Evolutionary conservation across 345 rosid species (phyloP).

Genomic region (Pugionium cornutum): DNA sequence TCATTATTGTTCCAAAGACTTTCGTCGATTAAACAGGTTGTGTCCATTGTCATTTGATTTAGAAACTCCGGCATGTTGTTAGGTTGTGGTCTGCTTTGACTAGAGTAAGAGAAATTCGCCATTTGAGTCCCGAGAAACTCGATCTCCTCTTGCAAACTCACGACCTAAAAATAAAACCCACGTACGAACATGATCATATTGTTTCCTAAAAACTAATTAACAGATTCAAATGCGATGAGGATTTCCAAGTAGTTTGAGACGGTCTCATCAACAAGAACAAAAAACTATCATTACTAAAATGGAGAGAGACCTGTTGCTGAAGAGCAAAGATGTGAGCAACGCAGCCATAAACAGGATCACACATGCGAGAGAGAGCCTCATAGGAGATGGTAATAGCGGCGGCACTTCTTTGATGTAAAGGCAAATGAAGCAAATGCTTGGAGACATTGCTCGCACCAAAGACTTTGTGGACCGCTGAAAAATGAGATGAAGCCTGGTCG

Average conservation of each 20-base stretch:
- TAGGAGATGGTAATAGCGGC: conserved; percentile 60
- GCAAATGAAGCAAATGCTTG: conserved; percentile 53
- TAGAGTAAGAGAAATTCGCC: conserved; percentile 20
- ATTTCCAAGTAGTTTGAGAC: background rate
- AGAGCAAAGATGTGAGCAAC: conserved; percentile 61
- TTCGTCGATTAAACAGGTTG: conserved; percentile 24
- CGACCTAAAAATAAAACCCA: conserved; percentile 21
- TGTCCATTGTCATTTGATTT: conserved; percentile 32
- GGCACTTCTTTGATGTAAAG: conserved; percentile 47
- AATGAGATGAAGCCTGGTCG: conserved; percentile 55
- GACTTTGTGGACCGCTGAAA: conserved; percentile 65
- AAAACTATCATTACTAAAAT: background rate
- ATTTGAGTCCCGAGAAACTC: conserved; percentile 33
- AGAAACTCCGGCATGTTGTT: conserved; percentile 23
- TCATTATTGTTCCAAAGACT: conserved; percentile 6
- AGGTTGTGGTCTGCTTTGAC: conserved; percentile 13
- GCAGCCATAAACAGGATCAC: conserved; percentile 65
- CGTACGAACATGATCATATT: background rate
- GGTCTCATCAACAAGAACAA: conserved; percentile 1
- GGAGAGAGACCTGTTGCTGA: conserved; percentile 54
- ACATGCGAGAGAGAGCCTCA: conserved; percentile 59
- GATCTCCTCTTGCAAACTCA: conserved; percentile 36
- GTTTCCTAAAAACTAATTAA: background rate
- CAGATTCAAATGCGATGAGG: background rate
- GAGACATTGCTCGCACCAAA: conserved; percentile 69